Evolutionary conservation across 148 eudicot species (phyloP).

Genomic region (Pharnaceum exiguum): DNA sequence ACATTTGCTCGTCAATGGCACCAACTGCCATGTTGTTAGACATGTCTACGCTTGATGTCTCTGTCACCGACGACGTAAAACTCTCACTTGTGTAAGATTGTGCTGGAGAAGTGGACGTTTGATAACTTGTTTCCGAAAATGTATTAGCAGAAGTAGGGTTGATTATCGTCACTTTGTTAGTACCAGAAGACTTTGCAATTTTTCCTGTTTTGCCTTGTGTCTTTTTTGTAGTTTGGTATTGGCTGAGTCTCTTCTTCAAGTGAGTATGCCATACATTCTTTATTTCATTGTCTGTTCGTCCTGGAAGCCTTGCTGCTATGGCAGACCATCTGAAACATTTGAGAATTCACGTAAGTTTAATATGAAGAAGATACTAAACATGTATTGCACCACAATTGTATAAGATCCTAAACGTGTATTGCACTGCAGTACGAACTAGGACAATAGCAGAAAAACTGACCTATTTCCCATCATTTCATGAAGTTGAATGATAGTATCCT

Average conservation of each 20-base stretch:
- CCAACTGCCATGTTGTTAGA: neutral
- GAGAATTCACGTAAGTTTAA: neutral
- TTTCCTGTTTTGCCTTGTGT: constrained; percentile 3
- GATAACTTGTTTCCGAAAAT: constrained; percentile 2
- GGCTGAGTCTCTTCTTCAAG: constrained; percentile 55
- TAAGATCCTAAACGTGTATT: too few relatives aligned
- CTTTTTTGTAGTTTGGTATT: constrained; percentile 23
- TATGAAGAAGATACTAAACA: neutral
- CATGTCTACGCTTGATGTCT: constrained; percentile 18
- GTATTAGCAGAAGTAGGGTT: neutral
- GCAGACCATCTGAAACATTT: constrained; percentile 56
- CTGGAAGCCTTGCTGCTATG: constrained; percentile 71
- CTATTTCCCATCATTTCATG: constrained; percentile 75
- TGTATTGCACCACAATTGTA: too few relatives aligned
- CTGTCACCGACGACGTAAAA: constrained; percentile 34
- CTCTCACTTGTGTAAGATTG: constrained; percentile 31
- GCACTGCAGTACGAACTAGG: too few relatives aligned
- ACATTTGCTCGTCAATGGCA: constrained; percentile 3
- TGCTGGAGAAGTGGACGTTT: constrained; percentile 20
- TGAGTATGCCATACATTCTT: constrained; percentile 86
- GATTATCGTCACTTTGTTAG: neutral
- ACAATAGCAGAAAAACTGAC: constrained; percentile 29
- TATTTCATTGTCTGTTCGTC: constrained; percentile 76
- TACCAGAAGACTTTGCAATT: neutral
- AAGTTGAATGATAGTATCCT: constrained; percentile 53